Percentiles rank a stretch among this genome's conserved stretches.
phyloP scores from a whole-genome alignment of 495 filamentous ascomycete genomes.

The Penicillium manginii region DNA sequence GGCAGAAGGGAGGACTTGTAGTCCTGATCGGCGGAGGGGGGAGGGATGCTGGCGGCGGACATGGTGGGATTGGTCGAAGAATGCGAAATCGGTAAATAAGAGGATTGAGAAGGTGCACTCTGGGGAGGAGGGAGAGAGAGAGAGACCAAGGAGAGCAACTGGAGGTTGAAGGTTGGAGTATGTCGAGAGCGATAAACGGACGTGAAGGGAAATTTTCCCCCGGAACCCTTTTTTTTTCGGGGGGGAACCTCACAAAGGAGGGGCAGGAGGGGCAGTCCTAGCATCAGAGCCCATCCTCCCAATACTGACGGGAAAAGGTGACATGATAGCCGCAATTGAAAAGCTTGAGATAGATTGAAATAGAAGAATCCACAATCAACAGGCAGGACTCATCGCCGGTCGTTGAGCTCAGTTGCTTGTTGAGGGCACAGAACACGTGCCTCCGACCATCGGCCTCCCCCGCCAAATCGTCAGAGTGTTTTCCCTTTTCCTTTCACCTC shows the following conservation, averaged over 20 bases:
- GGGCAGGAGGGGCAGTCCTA: constrained; percentile 23
- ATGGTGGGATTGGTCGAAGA: constrained; percentile 6
- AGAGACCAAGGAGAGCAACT: neutral
- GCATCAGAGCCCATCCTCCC: neutral
- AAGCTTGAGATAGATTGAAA: neutral
- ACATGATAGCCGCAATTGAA: neutral
- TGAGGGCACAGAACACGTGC: constrained; percentile 28
- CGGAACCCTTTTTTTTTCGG: constrained; percentile 16
- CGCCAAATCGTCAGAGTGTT: constrained; percentile 21
- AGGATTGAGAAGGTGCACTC: neutral
- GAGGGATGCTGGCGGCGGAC: constrained; percentile 29
- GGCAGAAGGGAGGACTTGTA: constrained; percentile 73
- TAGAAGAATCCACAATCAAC: neutral
- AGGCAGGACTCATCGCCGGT: no score
- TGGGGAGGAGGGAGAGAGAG: neutral
- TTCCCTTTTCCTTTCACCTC: constrained; percentile 19
- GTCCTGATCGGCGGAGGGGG: constrained; percentile 39
- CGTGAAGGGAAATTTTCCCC: constrained; percentile 26
- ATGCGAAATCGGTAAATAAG: no score
- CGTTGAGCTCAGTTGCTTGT: neutral
- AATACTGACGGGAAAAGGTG: neutral
- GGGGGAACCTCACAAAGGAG: constrained; percentile 25
- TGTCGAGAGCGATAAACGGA: constrained; percentile 13
- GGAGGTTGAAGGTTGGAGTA: constrained; percentile 1
- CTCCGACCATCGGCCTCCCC: constrained; percentile 36